Evolutionary conservation across 768 basidiomycete species (phyloP), one percentile per base, ranked within the genome.

Genomic region (Pleurotus platypus): DNA sequence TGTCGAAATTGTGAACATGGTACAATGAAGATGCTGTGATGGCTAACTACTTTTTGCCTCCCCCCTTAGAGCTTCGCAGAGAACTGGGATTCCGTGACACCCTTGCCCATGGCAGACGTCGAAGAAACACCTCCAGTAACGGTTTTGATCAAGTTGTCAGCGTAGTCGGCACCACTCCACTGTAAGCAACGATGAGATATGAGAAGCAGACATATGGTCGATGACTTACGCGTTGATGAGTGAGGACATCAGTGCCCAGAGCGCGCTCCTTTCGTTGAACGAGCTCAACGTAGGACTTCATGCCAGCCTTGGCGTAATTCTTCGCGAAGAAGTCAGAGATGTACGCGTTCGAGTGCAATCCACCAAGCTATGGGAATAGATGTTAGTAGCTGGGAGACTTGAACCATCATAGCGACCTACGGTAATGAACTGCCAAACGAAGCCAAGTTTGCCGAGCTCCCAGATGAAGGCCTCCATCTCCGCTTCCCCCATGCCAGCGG

Each of bases 351-450:
- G 95, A 96, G 70, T 99, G 97, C 43, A 99, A 80, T 57, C 97
- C 97, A 45, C 85, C 97, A 59, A 99, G 91, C 94, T 97, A 67
- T 2, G 59, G 48, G 37, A 40, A 16, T 45, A 53, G 38, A 60
- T 38, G 59, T 13, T 4, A 22, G 15, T 57, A 61, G 37, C 57
- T 56, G 7, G 49, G 45, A 55, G 18, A 8, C 13, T 48, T 6
- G 16, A 39, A 27, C 11, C 38, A 4, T n/a, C 20, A 58, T 35
- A 48, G 18, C n/a, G 20, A 69, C 90, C 65, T 51, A 94, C 92
- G 63, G 95, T 97, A 72, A 98, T 97, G 78, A 99, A 98, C 72
- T 98, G 95, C 94, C 95, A 98, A 64, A 94, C 88, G 72, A 98
- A 98, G 37, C 95, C 95, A 47, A 97, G 84, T 77, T 90, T 95